Evolutionary conservation across 352 stramenopile species (phyloP), one percentile per base, ranked within the genome.

Genomic region (Albugo laibachii): DNA sequence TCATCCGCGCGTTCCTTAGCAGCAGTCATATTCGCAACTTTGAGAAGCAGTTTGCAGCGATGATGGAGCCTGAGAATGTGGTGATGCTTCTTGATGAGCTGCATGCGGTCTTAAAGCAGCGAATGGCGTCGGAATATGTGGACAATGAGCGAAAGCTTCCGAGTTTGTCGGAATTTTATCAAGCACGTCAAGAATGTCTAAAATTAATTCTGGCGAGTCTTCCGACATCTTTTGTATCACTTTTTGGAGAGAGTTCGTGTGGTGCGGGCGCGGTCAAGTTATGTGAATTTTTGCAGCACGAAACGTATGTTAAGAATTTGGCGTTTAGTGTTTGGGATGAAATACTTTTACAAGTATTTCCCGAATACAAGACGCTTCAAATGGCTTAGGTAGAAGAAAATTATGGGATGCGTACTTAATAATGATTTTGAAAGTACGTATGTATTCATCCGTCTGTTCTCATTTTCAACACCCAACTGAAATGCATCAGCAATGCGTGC

Each of bases 221-320:
- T 36, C 78, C 78, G 15, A 76, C 73, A 11, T 76, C 69, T 27
- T 62, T 71, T 36, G 54, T 83, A 43, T 85, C 74, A 46, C 66
- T 91, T 45, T 79, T 91, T 36, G 78, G 78, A 46, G 74, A 91
- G 15, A 71, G 52, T 16, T 69, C 77, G 19, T 80, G 68, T 41
- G 63, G 79, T 49, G 83, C 80, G 52, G 77, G 69, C 38, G 68
- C 69, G 41, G 61, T 83, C 49, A 91, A 92, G 59, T 57, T 92
- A 38, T 75, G 88, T 53, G 76, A 87, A 56, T 87, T 92, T 41
- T 44, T 88, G 49, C 78, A 92, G 61, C 75, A 88, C 62, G 72
- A 87, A 48, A 60, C 83, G n/a, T 81, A 88, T 54, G 65, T 88
- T 34, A 87, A 87, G 62, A 92, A 87, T 48, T 48, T 92, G 46